Base-by-base conservation (phyloP, 2,329 filamentous ascomycete genomes). In the Orbilia oligospora region DNA sequence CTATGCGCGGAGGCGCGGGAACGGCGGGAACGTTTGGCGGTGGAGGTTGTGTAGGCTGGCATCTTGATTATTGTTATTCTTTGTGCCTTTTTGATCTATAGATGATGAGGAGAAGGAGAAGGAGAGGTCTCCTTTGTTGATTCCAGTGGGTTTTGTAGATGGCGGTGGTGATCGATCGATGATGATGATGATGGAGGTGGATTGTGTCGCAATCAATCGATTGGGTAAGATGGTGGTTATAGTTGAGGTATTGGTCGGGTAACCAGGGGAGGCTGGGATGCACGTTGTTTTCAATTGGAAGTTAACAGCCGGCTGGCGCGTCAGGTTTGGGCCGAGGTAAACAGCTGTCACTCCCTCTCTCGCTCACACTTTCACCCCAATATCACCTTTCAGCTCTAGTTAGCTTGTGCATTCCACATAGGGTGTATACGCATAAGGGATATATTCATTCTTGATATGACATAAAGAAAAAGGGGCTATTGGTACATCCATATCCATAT, bases 1-100 rank as follows among this genome's bases (percentile, higher is more conserved):
- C 51, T 24, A 30, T 22, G 41, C n/a, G 58, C 38, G n/a, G 72
- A 41, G 33, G 61, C 65, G 41, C 73, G 67, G 38, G 75, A 72
- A 16, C 56, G 58, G 22, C 75, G 68, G 20, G 75, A 78, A 16
- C 75, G 75, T 22, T 58, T 70, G 36, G 66, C 66, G 44, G 66
- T 71, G 14, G 72, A 77, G 44, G 44, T 71, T 49, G 72, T 76
- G 48, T 70, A 66, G 14, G 72, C 51, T 24, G 72, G 72, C 66
- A 70, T 70, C 20, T 44, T 61, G 14, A 6, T 22, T 22, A 20
- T 8, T 12, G 9, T 22, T 49, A 12, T 49, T 49, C 6, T 2
- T 22, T 10, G 6, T 30, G 27, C 6, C 46, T 18, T 22, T 22
- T 49, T 10, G 18, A n/a, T n/a, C n/a, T n/a, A n/a, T n/a, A n/a